Percentiles rank a stretch among this genome's conserved stretches.
Conservation (phyloP, 345 rosid species). For the Melaleuca alternifolia region DNA sequence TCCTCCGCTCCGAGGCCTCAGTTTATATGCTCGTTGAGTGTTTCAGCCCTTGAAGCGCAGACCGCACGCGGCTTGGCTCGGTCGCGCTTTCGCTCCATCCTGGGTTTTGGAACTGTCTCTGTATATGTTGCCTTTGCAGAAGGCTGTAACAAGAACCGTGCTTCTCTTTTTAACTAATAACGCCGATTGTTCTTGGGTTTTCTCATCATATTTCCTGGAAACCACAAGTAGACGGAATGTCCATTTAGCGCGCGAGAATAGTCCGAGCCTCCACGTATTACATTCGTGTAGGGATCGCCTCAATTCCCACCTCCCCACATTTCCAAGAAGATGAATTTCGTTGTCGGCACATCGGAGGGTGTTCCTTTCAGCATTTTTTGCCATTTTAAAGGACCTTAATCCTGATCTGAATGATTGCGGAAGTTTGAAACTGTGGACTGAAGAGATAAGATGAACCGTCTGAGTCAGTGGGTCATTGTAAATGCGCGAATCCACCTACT, state of each 20-base stretch:
- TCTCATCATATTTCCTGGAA: background rate
- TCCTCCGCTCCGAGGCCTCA: background rate
- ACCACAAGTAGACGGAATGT: background rate
- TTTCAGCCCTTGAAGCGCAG: slow-evolving; percentile 3
- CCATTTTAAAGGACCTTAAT: background rate
- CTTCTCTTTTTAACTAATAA: fast-evolving
- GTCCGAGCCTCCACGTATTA: background rate
- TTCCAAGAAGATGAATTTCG: background rate
- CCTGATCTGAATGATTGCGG: background rate
- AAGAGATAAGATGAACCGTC: background rate
- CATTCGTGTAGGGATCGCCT: background rate
- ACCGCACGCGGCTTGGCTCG: background rate
- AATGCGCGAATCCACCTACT: background rate
- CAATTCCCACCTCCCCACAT: background rate
- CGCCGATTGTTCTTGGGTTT: background rate
- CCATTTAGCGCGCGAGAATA: background rate
- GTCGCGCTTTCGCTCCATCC: background rate
- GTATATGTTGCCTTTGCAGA: background rate
- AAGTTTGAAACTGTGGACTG: background rate
- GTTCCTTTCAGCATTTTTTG: background rate
- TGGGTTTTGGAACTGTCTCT: background rate
- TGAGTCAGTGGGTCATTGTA: background rate
- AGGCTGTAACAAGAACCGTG: background rate
- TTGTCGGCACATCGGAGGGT: background rate
- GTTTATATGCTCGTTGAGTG: slow-evolving; percentile 8